Conservation (phyloP, 805 yeast species). For the Monosporozyma yasuniensis region DNA sequence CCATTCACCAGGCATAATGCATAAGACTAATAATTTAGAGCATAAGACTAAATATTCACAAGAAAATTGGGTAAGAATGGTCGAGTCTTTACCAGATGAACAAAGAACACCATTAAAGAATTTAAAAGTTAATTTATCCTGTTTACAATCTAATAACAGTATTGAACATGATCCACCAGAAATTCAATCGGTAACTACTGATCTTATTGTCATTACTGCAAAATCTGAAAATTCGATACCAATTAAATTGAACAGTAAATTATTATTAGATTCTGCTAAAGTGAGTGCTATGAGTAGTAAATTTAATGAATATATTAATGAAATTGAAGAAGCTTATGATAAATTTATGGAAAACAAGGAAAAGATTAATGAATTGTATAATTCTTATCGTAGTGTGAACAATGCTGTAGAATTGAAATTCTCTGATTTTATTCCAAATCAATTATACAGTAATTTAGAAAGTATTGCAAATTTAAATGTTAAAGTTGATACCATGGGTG, state of each 20-base stretch:
- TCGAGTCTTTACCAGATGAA: constrained; percentile 15
- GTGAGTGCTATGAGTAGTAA: constrained; percentile 4
- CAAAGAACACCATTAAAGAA: constrained; percentile 19
- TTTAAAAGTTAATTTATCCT: constrained; percentile 21
- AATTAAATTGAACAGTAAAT: constrained; percentile 28
- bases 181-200: constrained; percentile 19
- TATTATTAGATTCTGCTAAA: constrained; percentile 13
- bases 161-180: constrained; percentile 21
- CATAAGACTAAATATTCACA: constrained; percentile 22
- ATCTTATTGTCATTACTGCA: constrained; percentile 28
- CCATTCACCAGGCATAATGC: constrained; percentile 28
- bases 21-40: constrained; percentile 25
- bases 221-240: constrained; percentile 32
- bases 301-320: constrained; percentile 11
- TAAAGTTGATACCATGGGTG: constrained; percentile 11
- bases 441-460: constrained; percentile 24
- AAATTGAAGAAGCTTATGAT: constrained; percentile 8
- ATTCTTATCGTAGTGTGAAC: constrained; percentile 9
- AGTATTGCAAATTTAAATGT: constrained; percentile 22
- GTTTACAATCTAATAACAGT: constrained; percentile 23
- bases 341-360: constrained; percentile 16
- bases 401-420: constrained; percentile 19
- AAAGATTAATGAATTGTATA: constrained; percentile 20
- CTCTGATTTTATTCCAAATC: constrained; percentile 20
- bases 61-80: constrained; percentile 25